Conservation (phyloP, 768 basidiomycete species). For the Trametes punicea region DNA sequence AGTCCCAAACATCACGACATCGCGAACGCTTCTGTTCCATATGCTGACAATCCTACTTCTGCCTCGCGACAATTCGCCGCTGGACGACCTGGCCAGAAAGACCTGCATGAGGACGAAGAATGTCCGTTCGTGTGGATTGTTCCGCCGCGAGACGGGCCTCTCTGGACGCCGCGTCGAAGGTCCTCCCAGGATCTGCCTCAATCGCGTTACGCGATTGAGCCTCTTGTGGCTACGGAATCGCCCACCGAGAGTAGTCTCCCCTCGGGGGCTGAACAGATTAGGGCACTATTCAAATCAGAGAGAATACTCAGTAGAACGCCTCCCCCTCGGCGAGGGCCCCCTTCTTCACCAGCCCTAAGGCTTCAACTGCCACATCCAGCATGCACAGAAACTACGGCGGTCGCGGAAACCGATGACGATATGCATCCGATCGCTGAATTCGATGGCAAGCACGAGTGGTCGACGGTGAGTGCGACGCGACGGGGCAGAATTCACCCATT, state of each 20-base stretch:
- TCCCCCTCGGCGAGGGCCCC: background rate
- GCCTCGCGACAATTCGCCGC: too few relatives aligned
- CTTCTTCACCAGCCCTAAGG: conserved; percentile 26
- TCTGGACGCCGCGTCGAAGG: background rate
- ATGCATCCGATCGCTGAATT: too few relatives aligned
- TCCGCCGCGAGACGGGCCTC: background rate
- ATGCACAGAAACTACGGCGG: background rate
- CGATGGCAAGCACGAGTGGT: too few relatives aligned
- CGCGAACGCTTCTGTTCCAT: background rate
- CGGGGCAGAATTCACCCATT: too few relatives aligned
- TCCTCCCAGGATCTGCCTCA: background rate
- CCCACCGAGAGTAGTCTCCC: background rate
- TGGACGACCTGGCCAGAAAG: too few relatives aligned
- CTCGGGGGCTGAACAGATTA: background rate
- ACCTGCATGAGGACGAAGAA: background rate
- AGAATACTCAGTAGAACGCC: background rate
- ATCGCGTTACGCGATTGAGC: too few relatives aligned
- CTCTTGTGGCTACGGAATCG: too few relatives aligned
- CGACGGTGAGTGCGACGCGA: background rate
- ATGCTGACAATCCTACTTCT: too few relatives aligned
- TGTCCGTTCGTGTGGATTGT: conserved; percentile 9
- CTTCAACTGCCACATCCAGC: conserved; percentile 32
- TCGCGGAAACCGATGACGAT: too few relatives aligned
- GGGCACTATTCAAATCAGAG: background rate
- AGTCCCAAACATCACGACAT: too few relatives aligned